A percentile compares a stretch with the other conserved stretches of the same genome.
Evolutionary conservation across 2,329 filamentous ascomycete genomes (phyloP).

Genomic region (Alternaria angustiovoidea): DNA sequence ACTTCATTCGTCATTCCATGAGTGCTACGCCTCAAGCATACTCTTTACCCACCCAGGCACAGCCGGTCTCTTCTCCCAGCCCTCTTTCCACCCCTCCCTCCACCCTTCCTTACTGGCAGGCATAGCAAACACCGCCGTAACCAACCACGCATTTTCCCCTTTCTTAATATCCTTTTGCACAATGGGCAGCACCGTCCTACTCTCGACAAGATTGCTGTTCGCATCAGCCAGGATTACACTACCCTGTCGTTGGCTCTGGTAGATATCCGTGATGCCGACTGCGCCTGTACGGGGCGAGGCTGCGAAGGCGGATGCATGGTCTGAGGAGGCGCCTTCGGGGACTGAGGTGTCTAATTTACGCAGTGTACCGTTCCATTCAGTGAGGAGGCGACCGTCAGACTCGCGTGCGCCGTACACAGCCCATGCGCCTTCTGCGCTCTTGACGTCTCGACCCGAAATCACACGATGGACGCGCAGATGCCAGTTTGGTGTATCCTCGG

Average conservation of each 20-base stretch:
- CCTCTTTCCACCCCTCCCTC: conserved; percentile 50
- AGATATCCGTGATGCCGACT: conserved; percentile 60
- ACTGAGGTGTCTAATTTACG: conserved; percentile 45
- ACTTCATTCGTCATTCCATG: background rate
- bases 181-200: conserved; percentile 74
- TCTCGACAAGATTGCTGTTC: conserved; percentile 79
- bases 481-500: conserved; percentile 66
- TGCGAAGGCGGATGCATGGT: conserved; percentile 51
- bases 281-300: conserved; percentile 60
- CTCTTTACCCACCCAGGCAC: conserved; percentile 68
- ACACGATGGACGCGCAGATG: conserved; percentile 72
- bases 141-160: conserved; percentile 70
- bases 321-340: conserved; percentile 51
- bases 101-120: conserved; percentile 64
- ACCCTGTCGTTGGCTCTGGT: conserved; percentile 58
- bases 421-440: conserved; percentile 78
- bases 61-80: conserved; percentile 67
- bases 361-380: conserved; percentile 28
- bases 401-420: conserved; percentile 70
- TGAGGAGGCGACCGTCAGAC: conserved; percentile 66
- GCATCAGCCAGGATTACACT: conserved; percentile 78
- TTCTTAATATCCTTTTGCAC: conserved; percentile 68
- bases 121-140: conserved; percentile 75
- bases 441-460: conserved; percentile 65
- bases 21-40: conserved; percentile 55